Percentiles rank a stretch among this genome's conserved stretches.
phyloP scores from a whole-genome alignment of 352 stramenopile genomes.

The Globisporangium orthogonon region DNA sequence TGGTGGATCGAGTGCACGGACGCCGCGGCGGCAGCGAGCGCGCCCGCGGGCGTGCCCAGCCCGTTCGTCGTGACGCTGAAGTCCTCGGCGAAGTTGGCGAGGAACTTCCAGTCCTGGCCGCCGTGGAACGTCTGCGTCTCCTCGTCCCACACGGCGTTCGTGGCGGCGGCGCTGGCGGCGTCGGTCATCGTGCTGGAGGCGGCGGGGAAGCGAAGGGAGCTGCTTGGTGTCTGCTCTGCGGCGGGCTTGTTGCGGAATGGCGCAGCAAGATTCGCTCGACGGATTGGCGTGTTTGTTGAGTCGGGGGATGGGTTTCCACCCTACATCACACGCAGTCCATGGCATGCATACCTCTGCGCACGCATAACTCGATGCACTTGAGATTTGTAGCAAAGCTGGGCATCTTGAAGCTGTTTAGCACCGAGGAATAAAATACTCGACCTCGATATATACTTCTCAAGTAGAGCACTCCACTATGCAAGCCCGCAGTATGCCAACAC shows the following conservation, averaged over 20 bases:
- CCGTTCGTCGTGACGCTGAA: constrained; percentile 90
- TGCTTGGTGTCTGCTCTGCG: not conserved
- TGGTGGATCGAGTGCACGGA: constrained; percentile 84
- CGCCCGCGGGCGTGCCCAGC: constrained; percentile 67
- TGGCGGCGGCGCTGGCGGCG: not conserved
- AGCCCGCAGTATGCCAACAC: not conserved
- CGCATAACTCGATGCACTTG: not conserved
- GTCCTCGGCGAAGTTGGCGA: constrained; percentile 85
- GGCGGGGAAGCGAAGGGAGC: not conserved
- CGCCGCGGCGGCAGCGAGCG: constrained; percentile 58
- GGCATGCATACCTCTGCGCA: not conserved
- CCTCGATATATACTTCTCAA: not conserved
- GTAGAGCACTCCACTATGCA: not conserved
- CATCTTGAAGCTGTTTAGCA: not conserved
- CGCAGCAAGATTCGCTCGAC: too few species aligned
- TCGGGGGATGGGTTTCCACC: too few species aligned
- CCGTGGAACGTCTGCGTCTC: constrained; percentile 88
- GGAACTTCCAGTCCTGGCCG: constrained; percentile 90
- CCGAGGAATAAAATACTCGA: not conserved
- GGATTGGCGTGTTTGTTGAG: too few species aligned
- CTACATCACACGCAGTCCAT: too few species aligned
- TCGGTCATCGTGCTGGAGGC: constrained; percentile 5
- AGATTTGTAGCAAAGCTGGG: not conserved
- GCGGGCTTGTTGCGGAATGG: not conserved
- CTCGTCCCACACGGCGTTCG: constrained; percentile 61